Conservation (phyloP, 2,329 filamentous ascomycete species). For the Ophiostoma perfectum region DNA sequence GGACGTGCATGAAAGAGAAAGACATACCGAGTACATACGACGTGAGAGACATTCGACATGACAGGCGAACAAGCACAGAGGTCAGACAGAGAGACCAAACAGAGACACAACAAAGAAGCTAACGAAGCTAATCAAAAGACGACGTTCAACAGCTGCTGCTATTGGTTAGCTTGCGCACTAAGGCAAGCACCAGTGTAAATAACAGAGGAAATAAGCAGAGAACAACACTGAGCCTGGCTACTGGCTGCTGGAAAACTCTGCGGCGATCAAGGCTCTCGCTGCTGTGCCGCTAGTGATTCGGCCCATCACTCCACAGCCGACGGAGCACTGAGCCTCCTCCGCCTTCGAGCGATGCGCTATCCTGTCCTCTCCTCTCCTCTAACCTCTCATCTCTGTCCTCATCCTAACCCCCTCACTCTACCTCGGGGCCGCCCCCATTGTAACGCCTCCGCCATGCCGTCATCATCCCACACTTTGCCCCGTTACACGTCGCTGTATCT, state of each 20-base stretch:
- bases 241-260: neutral
- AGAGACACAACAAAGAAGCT: neutral
- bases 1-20: neutral
- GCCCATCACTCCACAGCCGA: neutral
- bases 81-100: neutral
- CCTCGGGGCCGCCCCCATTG: neutral
- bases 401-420: neutral
- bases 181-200: neutral
- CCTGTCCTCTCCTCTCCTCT: neutral
- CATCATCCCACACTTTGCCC: conserved; percentile 10
- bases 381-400: neutral
- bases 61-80: neutral
- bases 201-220: neutral
- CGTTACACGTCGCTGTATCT: conserved; percentile 7
- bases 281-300: too few relatives aligned
- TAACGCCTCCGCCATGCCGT: conserved; percentile 4
- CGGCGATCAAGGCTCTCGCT: too few relatives aligned
- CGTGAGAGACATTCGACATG: too few relatives aligned
- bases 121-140: neutral
- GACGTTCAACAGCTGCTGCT: neutral
- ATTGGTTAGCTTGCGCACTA: neutral
- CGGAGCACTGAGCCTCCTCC: conserved; percentile 1
- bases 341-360: neutral
- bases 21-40: too few relatives aligned
- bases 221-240: neutral